Evolutionary conservation across 2,329 filamentous ascomycete species (phyloP).

Genomic region (Pseudocercospora vitis): DNA sequence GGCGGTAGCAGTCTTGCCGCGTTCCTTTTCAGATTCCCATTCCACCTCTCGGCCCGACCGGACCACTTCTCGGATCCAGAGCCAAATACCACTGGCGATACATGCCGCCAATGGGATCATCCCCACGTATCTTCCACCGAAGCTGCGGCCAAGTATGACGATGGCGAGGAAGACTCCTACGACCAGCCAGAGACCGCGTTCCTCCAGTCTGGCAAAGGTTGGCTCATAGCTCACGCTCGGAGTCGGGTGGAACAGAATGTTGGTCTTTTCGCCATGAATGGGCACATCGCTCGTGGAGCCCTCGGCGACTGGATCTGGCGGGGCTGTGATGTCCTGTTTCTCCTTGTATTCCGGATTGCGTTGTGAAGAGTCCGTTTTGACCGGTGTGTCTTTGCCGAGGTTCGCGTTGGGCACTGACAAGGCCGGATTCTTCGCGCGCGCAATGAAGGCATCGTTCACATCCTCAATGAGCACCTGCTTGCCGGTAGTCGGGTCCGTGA

Average conservation of each 20-base stretch:
- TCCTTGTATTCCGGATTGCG: constrained; percentile 76
- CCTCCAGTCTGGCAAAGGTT: constrained; percentile 76
- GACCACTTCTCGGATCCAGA: constrained; percentile 88
- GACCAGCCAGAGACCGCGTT: constrained; percentile 69
- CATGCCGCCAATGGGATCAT: constrained; percentile 72
- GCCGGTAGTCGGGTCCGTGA: constrained; percentile 87
- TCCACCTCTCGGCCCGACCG: constrained; percentile 78
- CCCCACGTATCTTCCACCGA: constrained; percentile 75
- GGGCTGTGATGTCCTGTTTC: constrained; percentile 85
- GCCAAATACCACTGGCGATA: constrained; percentile 73
- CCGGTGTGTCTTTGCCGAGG: constrained; percentile 69
- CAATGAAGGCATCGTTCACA: constrained; percentile 68
- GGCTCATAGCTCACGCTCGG: constrained; percentile 87
- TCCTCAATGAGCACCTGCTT: constrained; percentile 84
- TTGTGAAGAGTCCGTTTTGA: constrained; percentile 70
- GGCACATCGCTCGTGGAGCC: constrained; percentile 90
- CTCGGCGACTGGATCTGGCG: constrained; percentile 78
- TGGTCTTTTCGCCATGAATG: constrained; percentile 94
- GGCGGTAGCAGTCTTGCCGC: constrained; percentile 78
- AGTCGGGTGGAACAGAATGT: constrained; percentile 92
- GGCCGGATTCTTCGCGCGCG: constrained; percentile 70
- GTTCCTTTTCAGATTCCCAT: constrained; percentile 82
- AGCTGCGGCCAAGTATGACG: constrained; percentile 72
- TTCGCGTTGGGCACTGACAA: constrained; percentile 89
- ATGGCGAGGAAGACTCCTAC: constrained; percentile 70